Evolutionary conservation across 441 rosid species (phyloP).

Genomic region (Erysimum cheiri): DNA sequence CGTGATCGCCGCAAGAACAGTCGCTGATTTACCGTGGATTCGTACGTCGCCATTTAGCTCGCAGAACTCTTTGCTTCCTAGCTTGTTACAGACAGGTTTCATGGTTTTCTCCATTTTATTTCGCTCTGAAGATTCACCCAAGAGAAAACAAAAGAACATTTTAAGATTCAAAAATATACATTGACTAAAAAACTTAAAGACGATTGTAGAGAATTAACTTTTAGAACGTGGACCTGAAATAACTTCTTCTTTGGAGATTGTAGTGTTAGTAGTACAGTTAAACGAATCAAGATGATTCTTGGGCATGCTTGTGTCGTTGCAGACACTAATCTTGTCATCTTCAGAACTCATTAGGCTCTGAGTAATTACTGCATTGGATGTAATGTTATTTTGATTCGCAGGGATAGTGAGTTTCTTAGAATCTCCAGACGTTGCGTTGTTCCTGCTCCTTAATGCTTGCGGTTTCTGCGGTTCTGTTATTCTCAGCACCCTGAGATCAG

Average conservation of each 20-base stretch:
- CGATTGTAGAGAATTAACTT: no score
- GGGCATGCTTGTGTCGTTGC: constrained; percentile 37
- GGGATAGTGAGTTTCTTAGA: constrained; percentile 6
- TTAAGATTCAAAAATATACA: no score
- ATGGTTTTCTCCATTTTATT: neutral
- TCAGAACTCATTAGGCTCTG: constrained; percentile 23
- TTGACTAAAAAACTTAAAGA: no score
- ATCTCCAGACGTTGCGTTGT: constrained; percentile 12
- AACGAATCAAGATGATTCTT: constrained; percentile 27
- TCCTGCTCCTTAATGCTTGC: constrained; percentile 12
- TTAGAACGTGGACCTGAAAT: constrained; percentile 30
- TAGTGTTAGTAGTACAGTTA: constrained; percentile 7
- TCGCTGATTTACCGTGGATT: constrained; percentile 45
- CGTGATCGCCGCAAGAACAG: constrained; percentile 29
- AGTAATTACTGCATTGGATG: constrained; percentile 11
- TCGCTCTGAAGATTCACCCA: no score
- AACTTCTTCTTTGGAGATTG: constrained; percentile 8
- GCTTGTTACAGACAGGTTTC: constrained; percentile 38
- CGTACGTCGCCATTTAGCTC: constrained; percentile 49
- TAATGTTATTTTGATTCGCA: constrained; percentile 1
- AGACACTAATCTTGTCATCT: constrained; percentile 3
- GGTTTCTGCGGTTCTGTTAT: constrained; percentile 43
- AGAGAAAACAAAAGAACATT: no score
- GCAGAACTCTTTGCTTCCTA: constrained; percentile 45
- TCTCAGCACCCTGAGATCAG: constrained; percentile 44